A percentile compares a stretch with the other conserved stretches of the same genome.
phyloP scores from a whole-genome alignment of 306 rosid species.

The Quercus berberidifolia region DNA sequence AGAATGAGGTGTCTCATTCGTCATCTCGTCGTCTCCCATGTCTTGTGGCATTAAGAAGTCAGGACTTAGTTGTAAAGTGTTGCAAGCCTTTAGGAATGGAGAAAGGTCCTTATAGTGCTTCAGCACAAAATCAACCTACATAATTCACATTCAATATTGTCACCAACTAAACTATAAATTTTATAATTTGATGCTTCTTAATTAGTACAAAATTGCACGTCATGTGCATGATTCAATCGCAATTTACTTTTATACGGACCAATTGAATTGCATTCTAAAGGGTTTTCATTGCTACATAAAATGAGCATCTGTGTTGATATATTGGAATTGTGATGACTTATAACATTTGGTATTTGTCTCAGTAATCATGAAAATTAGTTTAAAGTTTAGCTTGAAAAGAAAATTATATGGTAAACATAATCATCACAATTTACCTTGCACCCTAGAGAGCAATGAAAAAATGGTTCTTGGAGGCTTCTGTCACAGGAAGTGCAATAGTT shows the following conservation, averaged over 20 bases:
- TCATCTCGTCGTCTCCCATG: slow-evolving; percentile 71
- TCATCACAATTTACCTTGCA: slow-evolving; percentile 67
- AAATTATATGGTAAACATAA: neutral
- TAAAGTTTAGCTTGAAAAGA: neutral
- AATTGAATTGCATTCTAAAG: neutral
- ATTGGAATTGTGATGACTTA: too few species aligned
- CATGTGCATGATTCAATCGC: neutral
- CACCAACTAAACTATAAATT: neutral
- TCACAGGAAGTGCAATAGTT: slow-evolving; percentile 95
- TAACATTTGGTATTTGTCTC: neutral
- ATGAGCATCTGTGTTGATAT: neutral
- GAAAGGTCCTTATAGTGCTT: slow-evolving; percentile 67
- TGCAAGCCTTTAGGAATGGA: slow-evolving; percentile 65
- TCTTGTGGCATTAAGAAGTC: slow-evolving; percentile 84
- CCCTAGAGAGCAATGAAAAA: slow-evolving; percentile 84
- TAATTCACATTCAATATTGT: neutral
- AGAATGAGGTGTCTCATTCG: slow-evolving; percentile 59
- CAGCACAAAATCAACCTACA: slow-evolving; percentile 80
- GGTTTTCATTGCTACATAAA: neutral
- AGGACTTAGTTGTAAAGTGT: slow-evolving; percentile 64
- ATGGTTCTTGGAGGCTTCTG: slow-evolving; percentile 95
- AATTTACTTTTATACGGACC: neutral
- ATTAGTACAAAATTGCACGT: neutral
- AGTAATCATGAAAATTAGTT: neutral
- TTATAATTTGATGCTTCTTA: too few species aligned